Base-by-base conservation (phyloP, 75 land plant species). In the Pinus tabuliformis region DNA sequence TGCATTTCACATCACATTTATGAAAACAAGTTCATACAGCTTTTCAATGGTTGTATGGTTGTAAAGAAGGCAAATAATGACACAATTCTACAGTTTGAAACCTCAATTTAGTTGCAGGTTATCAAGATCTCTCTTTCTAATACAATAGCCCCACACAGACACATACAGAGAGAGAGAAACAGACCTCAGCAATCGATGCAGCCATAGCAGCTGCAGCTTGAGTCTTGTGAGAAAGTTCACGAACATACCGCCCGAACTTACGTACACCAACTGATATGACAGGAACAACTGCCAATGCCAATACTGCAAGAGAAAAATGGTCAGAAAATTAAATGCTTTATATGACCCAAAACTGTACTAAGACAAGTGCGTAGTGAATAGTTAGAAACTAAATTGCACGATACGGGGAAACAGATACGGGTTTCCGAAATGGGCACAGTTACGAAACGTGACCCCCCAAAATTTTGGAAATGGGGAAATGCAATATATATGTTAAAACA, bases 121-220 rank as follows among this genome's bases (percentile, higher is more conserved):
- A 63, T 63, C 14, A 15, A 58, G 42, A 39, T 58, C 15, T 63
- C 26, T 63, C 11, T 4, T 63, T 63, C 14, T 30, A 24, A 9
- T 64, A 36, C 33, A 33, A 18, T 15, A 36, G 2, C 20, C 18
- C 18, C 39, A 64, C 18, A 64, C 6, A 66, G 6, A 18, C 39
- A 21, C 6, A 20, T n/a, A 45, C 12, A 54, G 11, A 56, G 58
- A 73, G 6, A 56, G 54, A 45, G 37, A 57, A 57, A 58, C 58
- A 60, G 68, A 97, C 99, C 98, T 97, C 99, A 77, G 98, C 99
- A 86, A 95, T 92, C 58, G 99, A 92, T 33, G 95, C 75, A 64
- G 98, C 98, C 16, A 84, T 79, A 57, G 99, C 99, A 56, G 99
- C 98, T 61, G 99, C 99, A 77, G 99, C 98, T 78, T 95, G 99